A percentile compares a stretch with the other conserved stretches of the same genome.
Conservation (phyloP, 2,329 filamentous ascomycete species). For the Colletotrichum brevisporum region DNA sequence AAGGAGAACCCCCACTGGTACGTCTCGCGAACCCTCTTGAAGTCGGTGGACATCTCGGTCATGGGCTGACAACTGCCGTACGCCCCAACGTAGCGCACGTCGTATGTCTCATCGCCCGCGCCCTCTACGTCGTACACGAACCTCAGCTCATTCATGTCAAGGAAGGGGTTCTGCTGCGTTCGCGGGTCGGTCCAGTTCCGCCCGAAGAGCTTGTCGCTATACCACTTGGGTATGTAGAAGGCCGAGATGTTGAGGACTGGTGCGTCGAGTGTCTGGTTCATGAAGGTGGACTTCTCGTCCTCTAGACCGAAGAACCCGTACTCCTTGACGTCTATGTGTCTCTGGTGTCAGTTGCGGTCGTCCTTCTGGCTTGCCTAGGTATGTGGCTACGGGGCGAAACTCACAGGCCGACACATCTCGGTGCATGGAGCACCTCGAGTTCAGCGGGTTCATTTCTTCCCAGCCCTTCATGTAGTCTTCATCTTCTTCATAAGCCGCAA, state of each 20-base stretch:
- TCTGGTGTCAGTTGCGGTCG: not conserved
- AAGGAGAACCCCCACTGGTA: constrained; percentile 49
- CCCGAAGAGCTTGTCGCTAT: not conserved
- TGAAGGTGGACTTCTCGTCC: constrained; percentile 36
- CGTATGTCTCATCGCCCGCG: constrained; percentile 39
- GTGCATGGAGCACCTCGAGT: constrained; percentile 20
- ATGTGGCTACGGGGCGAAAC: not conserved
- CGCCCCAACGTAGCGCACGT: constrained; percentile 34
- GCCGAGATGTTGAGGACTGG: constrained; percentile 42
- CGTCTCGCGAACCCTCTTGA: constrained; percentile 21
- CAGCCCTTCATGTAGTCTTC: not conserved
- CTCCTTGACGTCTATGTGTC: constrained; percentile 28
- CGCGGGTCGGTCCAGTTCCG: constrained; percentile 36
- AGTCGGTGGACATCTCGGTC: not conserved
- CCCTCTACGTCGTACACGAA: not conserved
- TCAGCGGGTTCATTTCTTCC: not conserved
- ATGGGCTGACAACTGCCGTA: constrained; percentile 44
- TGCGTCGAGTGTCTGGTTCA: constrained; percentile 11
- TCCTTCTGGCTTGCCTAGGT: not conserved
- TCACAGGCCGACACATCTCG: constrained; percentile 14
- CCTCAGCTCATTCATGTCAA: not conserved
- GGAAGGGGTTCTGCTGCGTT: constrained; percentile 11
- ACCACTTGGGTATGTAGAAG: constrained; percentile 3
- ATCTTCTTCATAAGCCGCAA: not conserved
- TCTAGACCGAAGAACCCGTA: constrained; percentile 42